Evolutionary conservation across 768 basidiomycete genomes (phyloP).

Genomic region (Lentinula lateritia): DNA sequence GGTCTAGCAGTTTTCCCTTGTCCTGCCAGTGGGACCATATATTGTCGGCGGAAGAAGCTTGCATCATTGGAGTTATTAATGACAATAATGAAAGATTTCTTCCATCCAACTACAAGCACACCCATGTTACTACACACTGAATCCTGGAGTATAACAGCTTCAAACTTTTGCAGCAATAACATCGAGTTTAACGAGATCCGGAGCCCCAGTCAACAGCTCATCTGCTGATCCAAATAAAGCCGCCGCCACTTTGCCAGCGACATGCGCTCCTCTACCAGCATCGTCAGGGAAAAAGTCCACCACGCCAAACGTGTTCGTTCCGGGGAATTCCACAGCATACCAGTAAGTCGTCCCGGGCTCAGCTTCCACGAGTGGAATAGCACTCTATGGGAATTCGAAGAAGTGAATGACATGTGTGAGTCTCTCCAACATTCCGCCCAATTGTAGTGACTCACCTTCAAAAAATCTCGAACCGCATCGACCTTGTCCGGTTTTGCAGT

Average conservation of each 20-base stretch:
- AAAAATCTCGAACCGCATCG: constrained; percentile 27
- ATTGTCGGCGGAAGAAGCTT: no score
- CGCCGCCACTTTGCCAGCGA: constrained; percentile 28
- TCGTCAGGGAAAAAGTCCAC: constrained; percentile 31
- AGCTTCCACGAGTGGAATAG: constrained; percentile 26
- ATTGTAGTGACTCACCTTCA: constrained; percentile 20
- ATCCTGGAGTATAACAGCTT: background rate
- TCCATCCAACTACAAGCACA: no score
- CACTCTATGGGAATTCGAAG: constrained; percentile 15
- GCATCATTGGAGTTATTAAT: no score
- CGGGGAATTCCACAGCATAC: constrained; percentile 33
- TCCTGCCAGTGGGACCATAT: no score
- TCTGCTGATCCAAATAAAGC: constrained; percentile 27
- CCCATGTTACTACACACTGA: no score
- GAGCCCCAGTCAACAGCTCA: constrained; percentile 21
- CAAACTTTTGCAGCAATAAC: constrained; percentile 25
- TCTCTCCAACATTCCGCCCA: background rate
- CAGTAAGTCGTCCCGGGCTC: constrained; percentile 28
- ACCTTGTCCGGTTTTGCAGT: constrained; percentile 30
- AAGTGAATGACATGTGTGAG: background rate
- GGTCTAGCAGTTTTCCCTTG: no score
- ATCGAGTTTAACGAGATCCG: constrained; percentile 25
- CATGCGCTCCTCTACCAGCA: constrained; percentile 25
- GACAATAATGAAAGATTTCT: no score
- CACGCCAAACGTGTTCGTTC: constrained; percentile 29